Evolutionary conservation across 495 filamentous ascomycete genomes (phyloP), one percentile per base, ranked within the genome.

Genomic region (Penicillium fimorum): DNA sequence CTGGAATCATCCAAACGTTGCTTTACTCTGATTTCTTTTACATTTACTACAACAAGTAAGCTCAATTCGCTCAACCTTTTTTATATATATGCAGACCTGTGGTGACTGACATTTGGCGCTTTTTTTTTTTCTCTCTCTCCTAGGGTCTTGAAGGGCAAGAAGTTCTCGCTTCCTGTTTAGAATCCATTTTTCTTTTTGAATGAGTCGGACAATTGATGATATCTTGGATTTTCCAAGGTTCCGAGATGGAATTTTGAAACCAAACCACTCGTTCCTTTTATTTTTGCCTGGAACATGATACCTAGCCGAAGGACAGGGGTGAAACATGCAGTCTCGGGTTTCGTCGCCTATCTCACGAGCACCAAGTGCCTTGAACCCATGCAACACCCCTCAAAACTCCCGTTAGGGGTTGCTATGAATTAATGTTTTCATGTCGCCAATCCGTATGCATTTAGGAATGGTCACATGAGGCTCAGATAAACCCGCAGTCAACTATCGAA

Each of bases 1-100:
- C 94, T 9, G 94, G 94, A 10, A 81, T 96, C 29, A 77, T 96
- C 56, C 94, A 98, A 79, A 97, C 94, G 18, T 71, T 97, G 27
- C 79, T 97, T 50, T 98, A 98, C 75, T 96, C 90, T 50, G 94
- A 98, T 75, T 98, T 98, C 78, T 98, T 98, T 80, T 98, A 90
- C 80, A 96, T 98, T 59, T 98, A 98, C 74, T 98, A 96, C 71
- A 96, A 87, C 42, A 96, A 95, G 87, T 90, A 73, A 73, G 84
- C 50, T 3, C 13, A 15, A 50, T 51, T 50, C 7, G 2, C 25
- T 27, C 4, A 27, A 27, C 2, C 4, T 4, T 27, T 5, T 27
- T 2, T 27, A 22, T 22, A 22, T 22, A 22, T 22, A 22, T 27
- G 3, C 25, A 4, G 25, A 27, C 25, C 6, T 7, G 29, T 1